Evolutionary conservation across 2,329 filamentous ascomycete species (phyloP).

Genomic region (Colletotrichum agaves): DNA sequence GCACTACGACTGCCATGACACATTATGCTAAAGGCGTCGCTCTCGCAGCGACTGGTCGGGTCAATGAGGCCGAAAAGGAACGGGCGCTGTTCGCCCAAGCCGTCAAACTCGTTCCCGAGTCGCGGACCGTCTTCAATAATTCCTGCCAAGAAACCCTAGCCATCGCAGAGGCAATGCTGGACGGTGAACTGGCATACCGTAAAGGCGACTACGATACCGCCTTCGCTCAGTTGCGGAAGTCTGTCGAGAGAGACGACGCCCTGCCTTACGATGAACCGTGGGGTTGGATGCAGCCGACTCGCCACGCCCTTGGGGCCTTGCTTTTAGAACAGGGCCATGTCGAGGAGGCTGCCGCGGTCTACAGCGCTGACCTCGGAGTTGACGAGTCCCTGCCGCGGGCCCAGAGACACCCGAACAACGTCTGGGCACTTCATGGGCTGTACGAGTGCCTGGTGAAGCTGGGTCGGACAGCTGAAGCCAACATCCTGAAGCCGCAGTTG

Average conservation of each 20-base stretch:
- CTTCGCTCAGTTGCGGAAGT: conserved; percentile 66
- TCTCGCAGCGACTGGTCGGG: conserved; percentile 65
- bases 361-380: conserved; percentile 70
- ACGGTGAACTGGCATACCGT: conserved; percentile 80
- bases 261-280: conserved; percentile 80
- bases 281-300: conserved; percentile 82
- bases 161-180: conserved; percentile 74
- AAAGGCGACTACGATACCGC: conserved; percentile 66
- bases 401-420: conserved; percentile 75
- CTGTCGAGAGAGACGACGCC: conserved; percentile 69
- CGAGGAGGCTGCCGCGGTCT: conserved; percentile 66
- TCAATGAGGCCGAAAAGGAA: conserved; percentile 65
- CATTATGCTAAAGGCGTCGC: conserved; percentile 78
- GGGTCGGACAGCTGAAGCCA: conserved; percentile 56
- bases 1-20: conserved; percentile 73
- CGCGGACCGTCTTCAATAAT: conserved; percentile 77
- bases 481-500: conserved; percentile 55
- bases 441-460: conserved; percentile 74
- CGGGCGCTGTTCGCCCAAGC: conserved; percentile 63
- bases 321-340: conserved; percentile 73
- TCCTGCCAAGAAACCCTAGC: conserved; percentile 70
- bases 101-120: conserved; percentile 61
- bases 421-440: conserved; percentile 80
- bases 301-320: conserved; percentile 77
- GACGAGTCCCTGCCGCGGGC: conserved; percentile 70